Base-by-base conservation (phyloP, 768 basidiomycete species). In the Kwoniella heveanensis region DNA sequence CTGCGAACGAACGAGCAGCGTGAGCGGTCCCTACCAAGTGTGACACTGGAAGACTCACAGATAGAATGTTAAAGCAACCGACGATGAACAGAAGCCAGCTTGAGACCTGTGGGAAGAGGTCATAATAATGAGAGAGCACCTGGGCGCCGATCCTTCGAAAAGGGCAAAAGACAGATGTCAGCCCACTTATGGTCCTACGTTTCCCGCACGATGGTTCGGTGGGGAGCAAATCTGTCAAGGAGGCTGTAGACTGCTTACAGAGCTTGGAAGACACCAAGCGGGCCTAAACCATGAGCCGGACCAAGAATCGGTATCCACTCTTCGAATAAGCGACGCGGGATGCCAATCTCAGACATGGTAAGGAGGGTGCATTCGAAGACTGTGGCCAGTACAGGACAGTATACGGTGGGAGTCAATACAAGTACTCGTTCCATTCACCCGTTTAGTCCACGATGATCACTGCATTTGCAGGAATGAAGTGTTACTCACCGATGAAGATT, bases 1-100 rank as follows among this genome's bases (percentile, higher is more conserved):
- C 67, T 68, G 32, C 32, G 13, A 13, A 32, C 13, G 13, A 32
- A 32, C 13, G 32, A 13, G 15, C 39, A 10, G 39, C 8, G 17
- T 17, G 6, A 17, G 9, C 10, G 39, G 19, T 44, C 39, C 15
- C 4, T 3, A 44, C 3, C 10, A 17, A 3, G 39, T 44, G 10
- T 9, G 10, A 17, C 39, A 9, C 10, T 3, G 19, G 6, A 7
- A 17, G 10, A 67, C 73, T 67, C 53, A 78, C 81, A 48, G 65
- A 83, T 62, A 92, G 78, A 69, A 92, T 87, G 82, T 95, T 92
- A 59, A 95, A 80, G 80, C 90, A 92, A n/a, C 92, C 92, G 62
- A 95, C 74, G 55, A 91, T 85, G 83, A 95, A 95, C 65, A 95
- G 85, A 83, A 95, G 88, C 84, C 94, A 94, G 51, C 89, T 91